These are phyloP conservation scores for Periconia sp. DNA, from an alignment of 2,329 filamentous ascomycete species.

Conservation along the genomic window DNA sequence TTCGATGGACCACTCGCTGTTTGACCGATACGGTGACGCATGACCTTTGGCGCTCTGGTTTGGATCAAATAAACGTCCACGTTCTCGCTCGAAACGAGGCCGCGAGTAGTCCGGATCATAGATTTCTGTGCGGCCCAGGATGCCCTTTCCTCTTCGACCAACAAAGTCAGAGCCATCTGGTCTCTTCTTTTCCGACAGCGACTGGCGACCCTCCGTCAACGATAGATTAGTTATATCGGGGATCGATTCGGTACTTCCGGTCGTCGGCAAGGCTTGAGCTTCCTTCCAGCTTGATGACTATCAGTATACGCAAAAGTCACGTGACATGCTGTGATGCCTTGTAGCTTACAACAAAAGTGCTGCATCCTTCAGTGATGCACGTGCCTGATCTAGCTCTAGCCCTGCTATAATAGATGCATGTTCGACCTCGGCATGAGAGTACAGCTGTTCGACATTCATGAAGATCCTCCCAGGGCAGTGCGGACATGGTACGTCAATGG, in stretches of 20 bases:
- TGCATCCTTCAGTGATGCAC: slow-evolving; percentile 27
- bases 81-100: slow-evolving; percentile 19
- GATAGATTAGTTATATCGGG: slow-evolving; percentile 38
- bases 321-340: slow-evolving; percentile 9
- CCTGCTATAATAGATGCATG: slow-evolving; percentile 29
- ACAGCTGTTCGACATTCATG: slow-evolving; percentile 30
- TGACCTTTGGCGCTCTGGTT: slow-evolving; percentile 20
- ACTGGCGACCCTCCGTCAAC: slow-evolving; percentile 26
- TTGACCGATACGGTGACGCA: slow-evolving; percentile 23
- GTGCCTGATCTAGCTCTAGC: slow-evolving; percentile 25
- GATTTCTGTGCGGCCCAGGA: slow-evolving; percentile 23
- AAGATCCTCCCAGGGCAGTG: slow-evolving; percentile 37
- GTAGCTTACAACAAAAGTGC: slow-evolving; percentile 30
- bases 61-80: slow-evolving; percentile 27
- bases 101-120: slow-evolving; percentile 33
- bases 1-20: slow-evolving; percentile 30
- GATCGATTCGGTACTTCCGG: slow-evolving; percentile 30
- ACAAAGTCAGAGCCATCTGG: slow-evolving; percentile 34
- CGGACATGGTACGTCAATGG: slow-evolving; percentile 33
- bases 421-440: slow-evolving; percentile 31
- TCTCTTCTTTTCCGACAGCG: slow-evolving; percentile 35
- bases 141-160: slow-evolving; percentile 31
- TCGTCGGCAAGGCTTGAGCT: no score
- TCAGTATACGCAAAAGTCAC: slow-evolving; percentile 19
- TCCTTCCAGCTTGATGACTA: slow-evolving; percentile 27